A percentile compares a stretch with the other conserved stretches of the same genome.
phyloP scores from a whole-genome alignment of 1,139 yeast species.

The Kodamaea alishanica region DNA sequence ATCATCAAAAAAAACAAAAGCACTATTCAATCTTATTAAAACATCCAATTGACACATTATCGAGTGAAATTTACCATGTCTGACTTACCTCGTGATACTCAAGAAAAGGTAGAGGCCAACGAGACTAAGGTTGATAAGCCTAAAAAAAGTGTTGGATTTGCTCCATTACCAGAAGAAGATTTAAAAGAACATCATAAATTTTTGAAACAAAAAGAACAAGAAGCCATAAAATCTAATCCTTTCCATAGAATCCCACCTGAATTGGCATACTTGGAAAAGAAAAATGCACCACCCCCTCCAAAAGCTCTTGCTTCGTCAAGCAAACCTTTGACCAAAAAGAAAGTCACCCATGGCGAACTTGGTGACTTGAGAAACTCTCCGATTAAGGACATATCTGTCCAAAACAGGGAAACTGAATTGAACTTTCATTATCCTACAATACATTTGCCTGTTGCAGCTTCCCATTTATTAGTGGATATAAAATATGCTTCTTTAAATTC shows the following conservation, averaged over 20 bases:
- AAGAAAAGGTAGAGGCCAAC: neutral
- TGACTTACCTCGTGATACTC: neutral
- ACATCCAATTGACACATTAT: no score
- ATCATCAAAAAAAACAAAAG: no score
- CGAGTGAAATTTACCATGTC: no score
- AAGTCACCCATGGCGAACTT: constrained; percentile 11
- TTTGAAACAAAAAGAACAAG: constrained; percentile 25
- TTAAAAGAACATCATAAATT: constrained; percentile 32
- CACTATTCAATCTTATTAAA: no score
- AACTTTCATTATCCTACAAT: constrained; percentile 42
- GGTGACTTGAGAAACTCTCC: constrained; percentile 34
- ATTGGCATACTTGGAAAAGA: constrained; percentile 35
- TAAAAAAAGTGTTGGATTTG: constrained; percentile 41
- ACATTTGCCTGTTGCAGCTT: constrained; percentile 32
- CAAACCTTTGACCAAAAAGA: constrained; percentile 4
- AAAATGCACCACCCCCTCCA: constrained; percentile 23
- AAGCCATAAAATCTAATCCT: constrained; percentile 26
- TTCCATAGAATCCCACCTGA: constrained; percentile 47
- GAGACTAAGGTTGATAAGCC: constrained; percentile 2
- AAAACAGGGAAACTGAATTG: constrained; percentile 40
- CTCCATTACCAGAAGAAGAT: constrained; percentile 38
- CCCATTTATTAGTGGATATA: constrained; percentile 35
- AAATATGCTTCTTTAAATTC: constrained; percentile 39
- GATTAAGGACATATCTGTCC: constrained; percentile 41
- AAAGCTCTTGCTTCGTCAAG: constrained; percentile 1